These are phyloP conservation scores for Hypoxylon lenormandii DNA, from an alignment of 495 filamentous ascomycete species.

Conservation along the genomic window DNA sequence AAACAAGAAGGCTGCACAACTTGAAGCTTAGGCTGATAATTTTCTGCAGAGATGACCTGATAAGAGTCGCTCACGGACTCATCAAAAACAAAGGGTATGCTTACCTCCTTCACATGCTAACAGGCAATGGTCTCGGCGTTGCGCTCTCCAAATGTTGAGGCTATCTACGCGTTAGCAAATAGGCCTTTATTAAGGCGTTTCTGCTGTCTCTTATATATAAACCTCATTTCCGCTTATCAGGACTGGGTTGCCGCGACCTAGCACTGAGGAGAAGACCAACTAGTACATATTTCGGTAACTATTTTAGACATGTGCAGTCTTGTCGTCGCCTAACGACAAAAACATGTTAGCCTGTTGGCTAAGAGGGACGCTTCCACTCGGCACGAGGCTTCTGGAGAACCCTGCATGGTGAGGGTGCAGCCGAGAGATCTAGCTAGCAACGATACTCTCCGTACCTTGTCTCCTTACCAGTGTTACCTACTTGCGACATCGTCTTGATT, in stretches of 20 bases:
- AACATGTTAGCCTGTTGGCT: conserved; percentile 16
- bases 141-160: too few species aligned
- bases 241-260: neutral
- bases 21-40: neutral
- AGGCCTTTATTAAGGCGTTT: too few species aligned
- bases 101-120: too few species aligned
- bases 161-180: too few species aligned
- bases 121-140: too few species aligned
- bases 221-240: neutral
- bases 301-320: conserved; percentile 15
- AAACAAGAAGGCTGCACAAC: neutral
- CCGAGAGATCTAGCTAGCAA: conserved; percentile 37
- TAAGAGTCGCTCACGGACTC: neutral
- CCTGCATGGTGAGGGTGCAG: conserved; percentile 31
- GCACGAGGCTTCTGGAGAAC: conserved; percentile 25
- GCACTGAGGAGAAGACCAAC: neutral
- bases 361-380: conserved; percentile 1
- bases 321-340: conserved; percentile 5
- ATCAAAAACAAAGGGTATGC: too few species aligned
- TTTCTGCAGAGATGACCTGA: neutral
- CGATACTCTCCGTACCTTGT: conserved; percentile 7
- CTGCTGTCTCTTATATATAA: neutral
- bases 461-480: conserved; percentile 5
- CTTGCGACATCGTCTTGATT: conserved; percentile 29
- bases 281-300: conserved; percentile 3